Conservation (phyloP, 208 protist genomes). For the Tritrichomonas foetus region DNA sequence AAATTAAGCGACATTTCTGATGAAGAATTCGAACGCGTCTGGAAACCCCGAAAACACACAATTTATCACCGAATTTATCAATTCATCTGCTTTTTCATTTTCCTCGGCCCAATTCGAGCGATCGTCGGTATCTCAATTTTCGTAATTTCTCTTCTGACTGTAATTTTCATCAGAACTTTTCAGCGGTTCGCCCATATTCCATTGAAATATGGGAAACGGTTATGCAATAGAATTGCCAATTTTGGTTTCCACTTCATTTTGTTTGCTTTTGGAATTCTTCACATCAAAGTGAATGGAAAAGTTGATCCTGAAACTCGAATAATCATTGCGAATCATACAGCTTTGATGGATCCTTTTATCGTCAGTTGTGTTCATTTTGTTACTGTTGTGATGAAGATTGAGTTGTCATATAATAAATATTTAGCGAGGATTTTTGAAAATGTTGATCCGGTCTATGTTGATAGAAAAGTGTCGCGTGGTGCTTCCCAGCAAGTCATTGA, state of each 20-base stretch:
- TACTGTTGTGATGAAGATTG: conserved; percentile 1
- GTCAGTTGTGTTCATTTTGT: background rate
- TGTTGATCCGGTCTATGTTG: conserved; percentile 22
- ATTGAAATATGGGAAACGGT: background rate
- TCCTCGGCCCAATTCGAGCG: background rate
- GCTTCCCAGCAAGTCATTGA: background rate
- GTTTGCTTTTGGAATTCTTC: background rate
- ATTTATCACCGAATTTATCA: background rate
- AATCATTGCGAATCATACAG: background rate
- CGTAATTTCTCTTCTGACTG: background rate
- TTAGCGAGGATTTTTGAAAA: background rate
- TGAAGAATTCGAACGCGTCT: background rate
- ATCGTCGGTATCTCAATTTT: background rate
- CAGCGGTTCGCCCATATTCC: too few relatives aligned
- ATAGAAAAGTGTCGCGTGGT: background rate
- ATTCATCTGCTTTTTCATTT: background rate
- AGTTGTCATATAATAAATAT: background rate
- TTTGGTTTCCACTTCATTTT: background rate
- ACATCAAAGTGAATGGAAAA: background rate
- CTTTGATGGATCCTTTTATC: background rate
- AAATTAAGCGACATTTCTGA: background rate
- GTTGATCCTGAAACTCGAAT: conserved; percentile 20
- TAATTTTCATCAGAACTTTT: background rate
- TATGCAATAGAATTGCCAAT: background rate
- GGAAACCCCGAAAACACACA: background rate